These are phyloP conservation scores for Trifolium repens DNA, from an alignment of 306 rosid species.

Conservation along the genomic window DNA sequence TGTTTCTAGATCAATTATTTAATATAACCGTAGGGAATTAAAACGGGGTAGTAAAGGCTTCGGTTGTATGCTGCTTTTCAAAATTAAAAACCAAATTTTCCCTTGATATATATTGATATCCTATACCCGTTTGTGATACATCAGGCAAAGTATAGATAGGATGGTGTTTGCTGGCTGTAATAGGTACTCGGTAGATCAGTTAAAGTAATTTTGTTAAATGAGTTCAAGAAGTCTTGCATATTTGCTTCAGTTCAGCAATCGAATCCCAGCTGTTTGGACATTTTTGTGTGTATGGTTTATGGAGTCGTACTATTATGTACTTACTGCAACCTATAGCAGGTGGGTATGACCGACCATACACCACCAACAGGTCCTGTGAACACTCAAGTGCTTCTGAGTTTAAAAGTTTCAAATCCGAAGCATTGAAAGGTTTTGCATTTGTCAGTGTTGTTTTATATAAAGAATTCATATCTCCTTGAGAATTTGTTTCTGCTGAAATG, in stretches of 20 bases:
- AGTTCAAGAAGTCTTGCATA: slow-evolving; percentile 37
- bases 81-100: slow-evolving; percentile 9
- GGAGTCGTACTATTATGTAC: neutral
- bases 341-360: slow-evolving; percentile 1
- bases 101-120: slow-evolving; percentile 11
- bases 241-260: slow-evolving; percentile 41
- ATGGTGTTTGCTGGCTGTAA: slow-evolving; percentile 30
- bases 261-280: slow-evolving; percentile 33
- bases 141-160: slow-evolving; percentile 37
- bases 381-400: slow-evolving; percentile 30
- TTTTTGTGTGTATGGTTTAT: slow-evolving; percentile 31
- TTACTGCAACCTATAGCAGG: slow-evolving; percentile 19
- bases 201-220: slow-evolving; percentile 38
- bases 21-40: slow-evolving; percentile 25
- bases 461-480: slow-evolving; percentile 34
- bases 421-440: slow-evolving; percentile 42
- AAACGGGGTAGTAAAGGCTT: neutral
- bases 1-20: slow-evolving; percentile 29
- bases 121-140: slow-evolving; percentile 31
- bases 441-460: slow-evolving; percentile 35
- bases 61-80: slow-evolving; percentile 26
- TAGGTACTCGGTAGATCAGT: slow-evolving; percentile 41
- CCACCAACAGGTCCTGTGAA: slow-evolving; percentile 35
- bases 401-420: slow-evolving; percentile 36
- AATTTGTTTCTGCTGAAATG: slow-evolving; percentile 41